These are phyloP conservation scores for Tetracladium maxilliforme DNA, from an alignment of 2,329 filamentous ascomycete genomes.

Conservation along the genomic window DNA sequence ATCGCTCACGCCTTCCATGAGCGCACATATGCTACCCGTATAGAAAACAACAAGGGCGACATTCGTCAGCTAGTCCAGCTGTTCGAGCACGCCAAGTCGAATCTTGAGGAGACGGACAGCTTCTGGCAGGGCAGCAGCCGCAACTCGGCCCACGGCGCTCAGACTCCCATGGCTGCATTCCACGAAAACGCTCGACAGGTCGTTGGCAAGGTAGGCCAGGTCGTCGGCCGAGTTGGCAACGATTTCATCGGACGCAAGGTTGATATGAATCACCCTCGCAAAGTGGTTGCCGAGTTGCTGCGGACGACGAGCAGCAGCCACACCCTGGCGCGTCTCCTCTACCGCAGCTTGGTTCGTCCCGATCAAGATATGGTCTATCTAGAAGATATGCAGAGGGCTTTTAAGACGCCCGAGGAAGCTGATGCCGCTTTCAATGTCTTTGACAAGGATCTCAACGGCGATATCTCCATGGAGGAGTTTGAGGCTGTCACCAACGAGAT, in stretches of 20 bases:
- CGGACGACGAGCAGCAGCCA: slow-evolving; percentile 61
- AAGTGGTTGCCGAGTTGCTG: slow-evolving; percentile 70
- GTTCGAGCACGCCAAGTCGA: slow-evolving; percentile 47
- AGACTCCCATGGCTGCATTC: slow-evolving; percentile 20
- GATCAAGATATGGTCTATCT: slow-evolving; percentile 62
- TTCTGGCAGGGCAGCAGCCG: slow-evolving; percentile 59
- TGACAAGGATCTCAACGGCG: slow-evolving; percentile 91
- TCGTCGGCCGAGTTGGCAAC: slow-evolving; percentile 74
- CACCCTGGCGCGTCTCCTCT: slow-evolving; percentile 73
- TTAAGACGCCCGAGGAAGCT: slow-evolving; percentile 71
- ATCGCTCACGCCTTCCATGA: slow-evolving; percentile 89
- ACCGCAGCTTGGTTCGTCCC: slow-evolving; percentile 67
- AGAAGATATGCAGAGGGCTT: slow-evolving; percentile 67
- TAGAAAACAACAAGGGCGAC: slow-evolving; percentile 85
- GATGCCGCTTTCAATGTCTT: slow-evolving; percentile 85
- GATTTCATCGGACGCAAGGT: slow-evolving; percentile 73
- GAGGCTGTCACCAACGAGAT: slow-evolving; percentile 91
- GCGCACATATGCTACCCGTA: slow-evolving; percentile 78
- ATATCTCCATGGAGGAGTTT: slow-evolving; percentile 90
- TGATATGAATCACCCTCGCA: slow-evolving; percentile 63
- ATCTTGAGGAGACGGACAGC: no score
- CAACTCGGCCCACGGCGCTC: slow-evolving; percentile 51
- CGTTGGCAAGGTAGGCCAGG: slow-evolving; percentile 67
- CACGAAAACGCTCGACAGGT: slow-evolving; percentile 63
- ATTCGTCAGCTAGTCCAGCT: slow-evolving; percentile 54